These are phyloP conservation scores for Thozetella sp. DNA, from an alignment of 495 filamentous ascomycete species.

Conservation along the genomic window DNA sequence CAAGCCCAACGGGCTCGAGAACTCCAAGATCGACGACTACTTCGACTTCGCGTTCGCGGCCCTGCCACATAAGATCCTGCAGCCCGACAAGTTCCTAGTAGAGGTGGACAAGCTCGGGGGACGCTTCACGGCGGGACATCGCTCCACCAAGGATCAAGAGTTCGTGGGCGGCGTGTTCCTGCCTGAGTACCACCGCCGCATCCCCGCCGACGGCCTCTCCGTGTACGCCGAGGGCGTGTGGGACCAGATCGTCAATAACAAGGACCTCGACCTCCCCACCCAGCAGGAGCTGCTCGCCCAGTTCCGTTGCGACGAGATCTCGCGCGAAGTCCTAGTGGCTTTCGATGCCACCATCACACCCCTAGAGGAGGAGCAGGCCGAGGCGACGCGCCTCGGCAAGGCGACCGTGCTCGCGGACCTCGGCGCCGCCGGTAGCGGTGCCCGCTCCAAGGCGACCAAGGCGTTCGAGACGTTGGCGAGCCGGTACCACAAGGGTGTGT, in stretches of 20 bases:
- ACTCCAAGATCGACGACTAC: conserved; percentile 89
- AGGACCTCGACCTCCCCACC: conserved; percentile 94
- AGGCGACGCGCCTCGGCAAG: conserved; percentile 69
- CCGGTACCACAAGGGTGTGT: conserved; percentile 95
- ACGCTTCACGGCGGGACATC: conserved; percentile 79
- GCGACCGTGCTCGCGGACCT: conserved; percentile 73
- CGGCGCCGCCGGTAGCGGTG: conserved; percentile 70
- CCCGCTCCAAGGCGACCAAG: conserved; percentile 74
- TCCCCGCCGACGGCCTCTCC: conserved; percentile 93
- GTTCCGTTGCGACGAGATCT: conserved; percentile 96
- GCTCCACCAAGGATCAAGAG: conserved; percentile 72
- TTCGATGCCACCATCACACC: conserved; percentile 85
- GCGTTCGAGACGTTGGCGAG: conserved; percentile 88
- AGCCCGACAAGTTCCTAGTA: conserved; percentile 85
- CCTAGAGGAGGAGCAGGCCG: conserved; percentile 83
- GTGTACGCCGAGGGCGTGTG: conserved; percentile 91
- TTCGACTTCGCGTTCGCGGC: conserved; percentile 98
- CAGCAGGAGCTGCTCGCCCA: conserved; percentile 97
- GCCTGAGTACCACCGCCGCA: conserved; percentile 92
- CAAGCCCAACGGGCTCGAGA: conserved; percentile 87
- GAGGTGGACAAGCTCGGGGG: conserved; percentile 79
- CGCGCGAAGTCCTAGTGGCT: conserved; percentile 76
- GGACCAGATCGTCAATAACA: conserved; percentile 98
- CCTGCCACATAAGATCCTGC: conserved; percentile 93
- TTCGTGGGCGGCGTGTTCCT: conserved; percentile 79